These are phyloP conservation scores for Ascomycota sp. DNA, from an alignment of 2,329 filamentous ascomycete genomes.

Conservation along the genomic window DNA sequence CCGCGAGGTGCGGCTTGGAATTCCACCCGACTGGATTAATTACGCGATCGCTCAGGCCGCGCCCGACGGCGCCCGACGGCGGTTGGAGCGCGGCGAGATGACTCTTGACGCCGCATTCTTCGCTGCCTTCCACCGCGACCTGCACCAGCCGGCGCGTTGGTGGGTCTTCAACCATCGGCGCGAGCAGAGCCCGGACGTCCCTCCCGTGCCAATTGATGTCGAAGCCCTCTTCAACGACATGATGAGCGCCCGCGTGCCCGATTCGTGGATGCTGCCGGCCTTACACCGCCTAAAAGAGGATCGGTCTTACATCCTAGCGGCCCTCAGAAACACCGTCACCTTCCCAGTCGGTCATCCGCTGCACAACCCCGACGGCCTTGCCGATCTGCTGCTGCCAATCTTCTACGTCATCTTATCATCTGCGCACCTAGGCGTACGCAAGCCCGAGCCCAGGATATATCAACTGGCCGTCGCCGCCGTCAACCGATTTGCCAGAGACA, in stretches of 20 bases:
- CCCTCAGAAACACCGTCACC: constrained; percentile 75
- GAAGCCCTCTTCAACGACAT: constrained; percentile 75
- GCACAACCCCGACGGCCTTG: constrained; percentile 26
- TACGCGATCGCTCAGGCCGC: constrained; percentile 63
- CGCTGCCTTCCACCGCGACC: constrained; percentile 50
- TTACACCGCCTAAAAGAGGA: constrained; percentile 45
- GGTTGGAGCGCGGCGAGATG: constrained; percentile 68
- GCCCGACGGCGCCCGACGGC: constrained; percentile 71
- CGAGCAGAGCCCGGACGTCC: constrained; percentile 23
- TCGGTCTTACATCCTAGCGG: constrained; percentile 52
- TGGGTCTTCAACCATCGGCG: constrained; percentile 33
- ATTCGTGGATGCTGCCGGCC: constrained; percentile 79
- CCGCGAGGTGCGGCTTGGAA: constrained; percentile 57
- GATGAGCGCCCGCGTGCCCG: constrained; percentile 58
- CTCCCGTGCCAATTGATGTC: constrained; percentile 56
- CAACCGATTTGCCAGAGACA: constrained; percentile 37
- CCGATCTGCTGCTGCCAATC: constrained; percentile 37
- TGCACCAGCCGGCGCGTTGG: constrained; percentile 51
- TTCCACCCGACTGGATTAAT: constrained; percentile 83
- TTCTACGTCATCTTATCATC: constrained; percentile 84
- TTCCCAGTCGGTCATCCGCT: constrained; percentile 60
- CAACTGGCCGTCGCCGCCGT: constrained; percentile 47
- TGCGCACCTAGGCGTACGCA: constrained; percentile 71
- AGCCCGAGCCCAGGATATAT: constrained; percentile 73
- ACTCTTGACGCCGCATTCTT: constrained; percentile 59